Evolutionary conservation across 2,329 filamentous ascomycete genomes (phyloP), one percentile per base, ranked within the genome.

Genomic region (Exutisphaerella laricina): DNA sequence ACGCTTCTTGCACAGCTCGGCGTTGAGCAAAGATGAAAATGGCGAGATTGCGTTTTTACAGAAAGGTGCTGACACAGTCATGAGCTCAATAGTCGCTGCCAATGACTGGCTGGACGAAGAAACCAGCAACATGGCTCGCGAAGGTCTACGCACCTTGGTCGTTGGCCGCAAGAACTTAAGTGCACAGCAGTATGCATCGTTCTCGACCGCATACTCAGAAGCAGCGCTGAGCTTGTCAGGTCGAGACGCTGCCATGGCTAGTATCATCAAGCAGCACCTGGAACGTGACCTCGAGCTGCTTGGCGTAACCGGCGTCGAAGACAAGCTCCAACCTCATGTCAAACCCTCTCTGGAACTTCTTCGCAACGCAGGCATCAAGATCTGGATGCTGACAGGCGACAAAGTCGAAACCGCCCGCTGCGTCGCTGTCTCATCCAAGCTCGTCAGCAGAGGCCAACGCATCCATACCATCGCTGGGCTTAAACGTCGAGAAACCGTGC

Each of bases 21-120:
- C 74, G 2, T 70, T 74, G 1, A 55, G 62, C 5, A 67, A 70
- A 0, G 66, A 69, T 28, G 67, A 78, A 8, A 73, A 73, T 34
- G 81, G 85, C 10, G 90, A 97, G 60, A 90, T 97, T 21, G 96
- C 90, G 85, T 98, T 98, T 68, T 97, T 90, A 61, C 89, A 98
- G 59, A 98, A 98, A 66, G 92, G 92, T 48, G 94, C 92, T 2
- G 94, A 98, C 63, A 97, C 92, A 0, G 90, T 98, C 51, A 98
- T 98, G 94, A 79, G 83, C n/a, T 77, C 83, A 3, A 97, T 98
- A 53, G 92, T 98, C 25, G 87, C 85, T 5, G 80, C 89, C 13
- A 98, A 97, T 60, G 92, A 98, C 69, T 98, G 92, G 94, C 79
- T 98, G 0, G 92, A 98, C 55, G 92, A 98, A 65, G 92, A 98